Evolutionary conservation across 1,284 basidiomycete species (phyloP).

Genomic region (Leccinum angustisporum): DNA sequence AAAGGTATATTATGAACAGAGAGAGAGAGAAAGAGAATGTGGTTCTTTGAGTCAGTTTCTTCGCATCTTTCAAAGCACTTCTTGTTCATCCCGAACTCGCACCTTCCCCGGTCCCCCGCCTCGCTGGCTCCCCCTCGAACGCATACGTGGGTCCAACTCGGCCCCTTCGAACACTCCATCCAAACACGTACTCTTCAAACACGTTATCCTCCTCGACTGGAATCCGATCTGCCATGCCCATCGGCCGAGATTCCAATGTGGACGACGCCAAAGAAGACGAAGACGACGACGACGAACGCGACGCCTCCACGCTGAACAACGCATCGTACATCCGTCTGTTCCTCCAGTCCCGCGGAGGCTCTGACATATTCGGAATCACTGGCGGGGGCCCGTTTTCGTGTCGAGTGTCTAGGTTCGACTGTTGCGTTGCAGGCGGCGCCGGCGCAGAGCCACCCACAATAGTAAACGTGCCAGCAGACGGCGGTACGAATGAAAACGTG

Average conservation of each 20-base stretch:
- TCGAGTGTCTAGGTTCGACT: slow-evolving; percentile 7
- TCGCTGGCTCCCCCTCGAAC: slow-evolving; percentile 8
- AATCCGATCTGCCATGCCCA: slow-evolving; percentile 18
- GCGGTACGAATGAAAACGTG: slow-evolving; percentile 12
- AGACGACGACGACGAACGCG: slow-evolving; percentile 21
- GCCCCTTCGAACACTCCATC: slow-evolving; percentile 12
- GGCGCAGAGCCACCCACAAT: background rate
- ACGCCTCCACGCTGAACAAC: slow-evolving; percentile 10
- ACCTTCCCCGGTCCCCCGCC: slow-evolving; percentile 6
- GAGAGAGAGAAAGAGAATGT: background rate
- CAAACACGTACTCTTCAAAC: slow-evolving; percentile 22
- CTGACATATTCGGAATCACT: slow-evolving; percentile 12
- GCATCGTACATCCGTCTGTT: slow-evolving; percentile 11
- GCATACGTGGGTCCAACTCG: background rate
- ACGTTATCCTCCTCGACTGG: slow-evolving; percentile 20
- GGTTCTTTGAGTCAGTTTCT: background rate
- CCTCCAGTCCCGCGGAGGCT: slow-evolving; percentile 16
- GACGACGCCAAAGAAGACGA: slow-evolving; percentile 10
- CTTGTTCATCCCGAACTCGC: slow-evolving; percentile 3
- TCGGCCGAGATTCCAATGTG: slow-evolving; percentile 7
- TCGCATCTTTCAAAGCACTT: background rate
- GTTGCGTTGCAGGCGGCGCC: background rate
- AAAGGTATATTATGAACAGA: slow-evolving; percentile 5
- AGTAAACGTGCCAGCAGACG: slow-evolving; percentile 14
- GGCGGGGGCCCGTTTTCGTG: slow-evolving; percentile 8